Conservation (phyloP, 306 rosid species). For the Cucumis melo region DNA sequence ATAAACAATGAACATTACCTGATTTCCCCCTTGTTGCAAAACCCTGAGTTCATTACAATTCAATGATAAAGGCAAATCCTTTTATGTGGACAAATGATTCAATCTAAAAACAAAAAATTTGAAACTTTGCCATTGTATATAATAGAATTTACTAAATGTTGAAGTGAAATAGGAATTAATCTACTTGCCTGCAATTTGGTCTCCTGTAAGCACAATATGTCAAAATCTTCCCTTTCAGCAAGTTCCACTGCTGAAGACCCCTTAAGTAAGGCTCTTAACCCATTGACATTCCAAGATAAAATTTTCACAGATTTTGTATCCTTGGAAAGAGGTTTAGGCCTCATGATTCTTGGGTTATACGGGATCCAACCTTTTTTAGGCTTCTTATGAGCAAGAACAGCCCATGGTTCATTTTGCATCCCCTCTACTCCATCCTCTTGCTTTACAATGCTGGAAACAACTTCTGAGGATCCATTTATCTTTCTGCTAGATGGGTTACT, state of each 20-base stretch:
- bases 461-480: slow-evolving; percentile 30
- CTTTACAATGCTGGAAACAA: slow-evolving; percentile 11
- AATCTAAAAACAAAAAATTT: background rate
- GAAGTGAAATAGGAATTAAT: slow-evolving; percentile 2
- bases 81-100: background rate
- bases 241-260: slow-evolving; percentile 74
- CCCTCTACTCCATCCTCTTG: slow-evolving; percentile 16
- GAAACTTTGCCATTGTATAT: background rate
- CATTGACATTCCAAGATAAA: slow-evolving; percentile 94
- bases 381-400: slow-evolving; percentile 82
- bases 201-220: slow-evolving; percentile 84
- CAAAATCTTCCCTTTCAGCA: slow-evolving; percentile 78
- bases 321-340: slow-evolving; percentile 37
- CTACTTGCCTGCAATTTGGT: slow-evolving; percentile 80
- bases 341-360: slow-evolving; percentile 82
- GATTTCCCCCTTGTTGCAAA: too few species aligned
- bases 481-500: slow-evolving; percentile 21
- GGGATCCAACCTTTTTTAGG: slow-evolving; percentile 92
- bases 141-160: background rate
- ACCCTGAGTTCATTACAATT: background rate
- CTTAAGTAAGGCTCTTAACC: slow-evolving; percentile 79
- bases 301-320: slow-evolving; percentile 61
- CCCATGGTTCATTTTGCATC: slow-evolving; percentile 64
- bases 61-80: background rate
- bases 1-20: too few species aligned